Conservation (phyloP, 2,329 filamentous ascomycete genomes). For the Fusarium staphyleae region DNA sequence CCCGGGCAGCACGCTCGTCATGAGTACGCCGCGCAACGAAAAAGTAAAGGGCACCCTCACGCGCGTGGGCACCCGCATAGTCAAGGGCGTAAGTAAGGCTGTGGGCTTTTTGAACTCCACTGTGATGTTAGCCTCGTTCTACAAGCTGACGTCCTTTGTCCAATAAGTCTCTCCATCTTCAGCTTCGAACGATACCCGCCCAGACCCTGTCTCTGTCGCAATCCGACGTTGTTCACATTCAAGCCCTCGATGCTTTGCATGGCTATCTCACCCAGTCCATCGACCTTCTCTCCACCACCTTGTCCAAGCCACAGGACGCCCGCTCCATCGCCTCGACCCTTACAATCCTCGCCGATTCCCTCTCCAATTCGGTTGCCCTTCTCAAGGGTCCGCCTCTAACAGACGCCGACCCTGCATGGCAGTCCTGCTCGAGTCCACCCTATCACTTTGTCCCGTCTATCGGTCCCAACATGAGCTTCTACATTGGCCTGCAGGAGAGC, state of each 20-base stretch:
- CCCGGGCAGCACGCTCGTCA: conserved; percentile 84
- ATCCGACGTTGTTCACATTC: conserved; percentile 63
- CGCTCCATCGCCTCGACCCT: conserved; percentile 64
- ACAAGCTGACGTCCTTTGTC: conserved; percentile 8
- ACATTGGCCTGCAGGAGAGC: conserved; percentile 74
- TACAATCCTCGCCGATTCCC: conserved; percentile 61
- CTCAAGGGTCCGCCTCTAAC: conserved; percentile 61
- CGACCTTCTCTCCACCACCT: conserved; percentile 80
- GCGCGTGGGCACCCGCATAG: conserved; percentile 85
- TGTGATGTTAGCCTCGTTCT: conserved; percentile 5
- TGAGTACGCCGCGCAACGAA: conserved; percentile 88
- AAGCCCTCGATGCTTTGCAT: conserved; percentile 74
- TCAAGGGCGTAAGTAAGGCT: conserved; percentile 81
- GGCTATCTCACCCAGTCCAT: conserved; percentile 83
- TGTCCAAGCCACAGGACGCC: conserved; percentile 66
- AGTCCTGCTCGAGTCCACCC: conserved; percentile 52
- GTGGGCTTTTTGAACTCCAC: background rate
- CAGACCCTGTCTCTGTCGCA: conserved; percentile 58
- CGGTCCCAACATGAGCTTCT: conserved; percentile 74
- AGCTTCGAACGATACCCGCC: conserved; percentile 71
- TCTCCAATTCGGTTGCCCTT: conserved; percentile 59
- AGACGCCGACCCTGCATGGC: conserved; percentile 53
- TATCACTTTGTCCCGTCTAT: conserved; percentile 53
- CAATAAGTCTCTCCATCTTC: conserved; percentile 78
- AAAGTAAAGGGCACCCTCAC: conserved; percentile 92